These are phyloP conservation scores for Pyrus pyrifolia DNA, from an alignment of 306 rosid species.

Conservation along the genomic window DNA sequence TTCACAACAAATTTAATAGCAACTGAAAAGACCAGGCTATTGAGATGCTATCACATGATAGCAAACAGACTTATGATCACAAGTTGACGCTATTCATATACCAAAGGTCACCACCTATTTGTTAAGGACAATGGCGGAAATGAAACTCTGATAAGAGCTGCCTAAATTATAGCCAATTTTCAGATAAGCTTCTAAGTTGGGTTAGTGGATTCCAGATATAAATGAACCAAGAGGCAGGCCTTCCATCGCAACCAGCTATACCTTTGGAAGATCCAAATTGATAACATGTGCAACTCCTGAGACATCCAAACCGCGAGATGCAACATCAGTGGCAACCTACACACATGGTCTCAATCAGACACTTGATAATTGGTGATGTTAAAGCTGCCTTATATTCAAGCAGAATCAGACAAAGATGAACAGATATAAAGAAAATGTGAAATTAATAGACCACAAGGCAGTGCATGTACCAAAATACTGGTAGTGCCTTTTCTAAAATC, in stretches of 20 bases:
- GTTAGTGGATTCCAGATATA: slow-evolving; percentile 15
- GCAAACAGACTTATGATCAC: slow-evolving; percentile 18
- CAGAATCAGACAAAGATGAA: neutral
- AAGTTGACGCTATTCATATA: neutral
- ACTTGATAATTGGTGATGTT: neutral
- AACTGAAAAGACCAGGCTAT: slow-evolving; percentile 41
- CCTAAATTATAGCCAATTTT: slow-evolving; percentile 1
- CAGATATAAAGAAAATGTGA: neutral
- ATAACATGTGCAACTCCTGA: slow-evolving; percentile 85
- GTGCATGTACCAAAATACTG: slow-evolving; percentile 57
- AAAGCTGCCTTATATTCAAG: slow-evolving; percentile 2
- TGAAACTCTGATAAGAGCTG: slow-evolving; percentile 15
- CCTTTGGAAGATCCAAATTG: slow-evolving; percentile 93
- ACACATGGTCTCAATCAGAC: slow-evolving; percentile 14
- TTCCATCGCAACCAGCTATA: slow-evolving; percentile 20
- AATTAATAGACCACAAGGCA: neutral
- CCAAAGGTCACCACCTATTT: neutral
- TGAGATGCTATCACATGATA: slow-evolving; percentile 33
- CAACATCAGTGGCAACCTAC: slow-evolving; percentile 91
- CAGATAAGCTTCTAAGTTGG: slow-evolving; percentile 4
- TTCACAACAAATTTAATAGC: slow-evolving; percentile 45
- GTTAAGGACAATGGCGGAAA: neutral
- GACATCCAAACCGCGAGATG: slow-evolving; percentile 92
- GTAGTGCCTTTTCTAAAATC: slow-evolving; percentile 71
- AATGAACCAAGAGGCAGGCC: slow-evolving; percentile 7